Base-by-base conservation (phyloP, 2,329 filamentous ascomycete genomes). In the Diaporthe caulivora region DNA sequence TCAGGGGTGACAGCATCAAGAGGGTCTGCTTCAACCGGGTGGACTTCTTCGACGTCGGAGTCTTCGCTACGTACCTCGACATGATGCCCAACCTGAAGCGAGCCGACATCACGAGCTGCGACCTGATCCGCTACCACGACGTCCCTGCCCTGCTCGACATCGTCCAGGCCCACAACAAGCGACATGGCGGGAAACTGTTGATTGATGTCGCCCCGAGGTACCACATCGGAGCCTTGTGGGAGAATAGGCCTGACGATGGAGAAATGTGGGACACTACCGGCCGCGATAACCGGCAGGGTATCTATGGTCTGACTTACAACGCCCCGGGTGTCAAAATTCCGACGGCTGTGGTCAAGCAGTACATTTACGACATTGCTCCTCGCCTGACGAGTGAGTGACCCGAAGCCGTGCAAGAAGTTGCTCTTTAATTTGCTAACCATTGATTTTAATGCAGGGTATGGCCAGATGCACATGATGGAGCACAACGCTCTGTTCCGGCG, bases 381-480 rank as follows among this genome's bases (percentile, higher is more conserved):
- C 68, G 62, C 24, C 26, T 73, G 13, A 40, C 71, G 51, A 62
- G 74, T 75, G 47, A 64, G 71, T 70, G 18, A 42, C 29, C 6
- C 21, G 17, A 10, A 15, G 2, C 8, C 1, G 7, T 6, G 29
- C 1, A 2, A 21, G n/a, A 6, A 8, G 5, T 31, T 26, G 8
- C 26, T 17, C 2, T 29, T 9, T 5, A 42, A 11, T 1, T 21
- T 31, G 18, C 71, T 73, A 29, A 70, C 44, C 37, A 24, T 18
- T 44, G 47, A 29, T 64, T 8, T 29, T 24, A 9, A 26, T 3
- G 29, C 40, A 75, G 74, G 21, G 26, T 44, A 55, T 5, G 60
- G 62, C 8, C 74, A 75, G 60, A 51, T 64, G 34, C 71, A 73
- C 37, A 73, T 75, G 58, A 60, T 73, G 53, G 29, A 26, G 9